Conservation (phyloP, 306 rosid genomes). For the Begonia loranthoides region DNA sequence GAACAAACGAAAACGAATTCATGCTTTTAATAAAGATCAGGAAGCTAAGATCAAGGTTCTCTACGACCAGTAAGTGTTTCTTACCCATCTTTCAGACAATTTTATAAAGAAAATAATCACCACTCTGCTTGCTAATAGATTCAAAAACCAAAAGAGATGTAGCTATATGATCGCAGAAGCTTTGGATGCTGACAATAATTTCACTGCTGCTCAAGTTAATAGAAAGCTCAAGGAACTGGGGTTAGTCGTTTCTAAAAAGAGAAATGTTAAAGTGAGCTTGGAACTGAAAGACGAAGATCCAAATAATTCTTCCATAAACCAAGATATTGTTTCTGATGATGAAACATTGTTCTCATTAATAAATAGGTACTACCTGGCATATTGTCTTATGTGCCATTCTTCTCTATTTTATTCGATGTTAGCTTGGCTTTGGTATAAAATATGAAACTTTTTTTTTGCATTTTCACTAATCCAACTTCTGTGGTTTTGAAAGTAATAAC, state of each 20-base stretch:
- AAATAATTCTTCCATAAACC: constrained; percentile 17
- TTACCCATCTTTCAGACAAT: background rate
- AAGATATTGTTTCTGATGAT: constrained; percentile 42
- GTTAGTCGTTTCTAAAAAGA: constrained; percentile 35
- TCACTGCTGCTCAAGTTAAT: constrained; percentile 63
- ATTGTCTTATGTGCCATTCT: background rate
- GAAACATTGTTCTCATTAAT: constrained; percentile 51
- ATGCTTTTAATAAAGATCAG: constrained; percentile 57
- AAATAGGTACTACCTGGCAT: constrained; percentile 30
- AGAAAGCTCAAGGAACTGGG: constrained; percentile 87
- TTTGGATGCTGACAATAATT: constrained; percentile 44
- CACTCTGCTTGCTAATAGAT: constrained; percentile 22
- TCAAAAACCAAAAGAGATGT: constrained; percentile 73
- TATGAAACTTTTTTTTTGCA: background rate
- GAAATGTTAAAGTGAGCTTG: constrained; percentile 23
- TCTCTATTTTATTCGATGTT: too few relatives aligned
- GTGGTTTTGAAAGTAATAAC: background rate
- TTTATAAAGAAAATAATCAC: background rate
- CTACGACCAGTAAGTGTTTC: constrained; percentile 66
- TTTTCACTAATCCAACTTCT: background rate
- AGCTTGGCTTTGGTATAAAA: too few relatives aligned
- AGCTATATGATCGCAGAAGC: constrained; percentile 80
- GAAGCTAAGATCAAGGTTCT: constrained; percentile 56
- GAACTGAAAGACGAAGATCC: constrained; percentile 23
- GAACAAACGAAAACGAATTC: constrained; percentile 49